These are phyloP conservation scores for Colletotrichum falcatum DNA, from an alignment of 2,329 filamentous ascomycete genomes.

Conservation along the genomic window DNA sequence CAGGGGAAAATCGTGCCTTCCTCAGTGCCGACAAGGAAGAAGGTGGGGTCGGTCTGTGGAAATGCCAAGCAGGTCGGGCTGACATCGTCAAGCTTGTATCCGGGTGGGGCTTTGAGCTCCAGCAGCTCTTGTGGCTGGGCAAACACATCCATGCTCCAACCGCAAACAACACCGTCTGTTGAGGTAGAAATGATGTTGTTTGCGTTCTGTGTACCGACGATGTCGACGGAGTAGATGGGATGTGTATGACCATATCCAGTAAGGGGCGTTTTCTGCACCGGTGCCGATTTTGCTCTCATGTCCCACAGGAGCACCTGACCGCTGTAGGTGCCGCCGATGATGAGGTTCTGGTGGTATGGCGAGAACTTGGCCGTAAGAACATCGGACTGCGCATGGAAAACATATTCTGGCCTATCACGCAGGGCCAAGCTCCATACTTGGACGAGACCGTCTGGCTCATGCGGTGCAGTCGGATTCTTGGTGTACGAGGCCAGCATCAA, in stretches of 20 bases:
- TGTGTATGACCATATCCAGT: conserved; percentile 97
- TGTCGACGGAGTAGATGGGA: conserved; percentile 93
- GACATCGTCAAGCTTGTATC: conserved; percentile 92
- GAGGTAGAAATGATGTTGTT: conserved; percentile 99
- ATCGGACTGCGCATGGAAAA: conserved; percentile 96
- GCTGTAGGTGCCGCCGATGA: conserved; percentile 95
- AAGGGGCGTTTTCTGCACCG: conserved; percentile 95
- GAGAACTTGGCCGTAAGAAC: conserved; percentile 97
- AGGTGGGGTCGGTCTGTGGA: conserved; percentile 93
- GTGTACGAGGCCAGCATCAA: conserved; percentile 95
- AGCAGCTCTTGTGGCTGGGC: conserved; percentile 95
- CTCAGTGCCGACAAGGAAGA: conserved; percentile 96
- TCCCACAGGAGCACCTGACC: conserved; percentile 98
- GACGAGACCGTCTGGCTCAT: conserved; percentile 92
- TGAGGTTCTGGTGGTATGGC: conserved; percentile 97
- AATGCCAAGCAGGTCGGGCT: conserved; percentile 96
- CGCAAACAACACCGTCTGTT: conserved; percentile 95
- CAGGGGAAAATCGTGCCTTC: conserved; percentile 97
- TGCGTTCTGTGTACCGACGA: conserved; percentile 97
- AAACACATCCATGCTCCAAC: conserved; percentile 98
- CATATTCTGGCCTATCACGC: conserved; percentile 93
- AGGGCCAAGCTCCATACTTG: conserved; percentile 98
- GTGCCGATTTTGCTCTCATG: conserved; percentile 87
- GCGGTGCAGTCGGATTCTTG: conserved; percentile 94
- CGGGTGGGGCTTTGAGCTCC: conserved; percentile 85